phyloP scores from a whole-genome alignment of 768 basidiomycete genomes.

The Naganishia vishniacii region DNA sequence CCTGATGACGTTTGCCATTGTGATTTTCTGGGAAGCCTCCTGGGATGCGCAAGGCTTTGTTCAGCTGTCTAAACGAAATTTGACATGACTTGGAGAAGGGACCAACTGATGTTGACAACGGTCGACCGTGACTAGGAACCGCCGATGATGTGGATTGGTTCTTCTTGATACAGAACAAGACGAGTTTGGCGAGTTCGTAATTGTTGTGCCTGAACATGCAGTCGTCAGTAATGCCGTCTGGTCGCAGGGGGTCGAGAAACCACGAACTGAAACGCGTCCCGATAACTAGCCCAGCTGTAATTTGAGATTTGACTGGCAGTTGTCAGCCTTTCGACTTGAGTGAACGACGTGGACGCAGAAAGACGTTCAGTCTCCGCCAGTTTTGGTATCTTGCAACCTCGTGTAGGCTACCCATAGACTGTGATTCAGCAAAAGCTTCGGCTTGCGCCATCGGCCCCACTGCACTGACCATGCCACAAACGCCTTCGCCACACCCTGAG shows the following conservation, averaged over 20 bases:
- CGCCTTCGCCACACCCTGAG: conserved; percentile 20
- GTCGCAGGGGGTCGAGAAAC: too few relatives aligned
- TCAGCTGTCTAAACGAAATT: too few relatives aligned
- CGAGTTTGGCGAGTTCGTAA: conserved; percentile 15
- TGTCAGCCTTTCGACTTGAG: conserved; percentile 9
- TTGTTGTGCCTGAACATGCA: conserved; percentile 7
- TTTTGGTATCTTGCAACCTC: conserved; percentile 22
- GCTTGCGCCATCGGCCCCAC: background rate
- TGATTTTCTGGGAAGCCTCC: background rate
- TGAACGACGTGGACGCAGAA: conserved; percentile 14
- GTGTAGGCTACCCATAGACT: background rate
- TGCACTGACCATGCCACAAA: conserved; percentile 23
- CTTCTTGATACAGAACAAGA: conserved; percentile 13
- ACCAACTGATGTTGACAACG: too few relatives aligned
- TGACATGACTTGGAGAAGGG: too few relatives aligned
- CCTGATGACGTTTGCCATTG: conserved; percentile 8
- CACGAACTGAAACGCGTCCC: conserved; percentile 1
- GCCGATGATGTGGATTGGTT: background rate
- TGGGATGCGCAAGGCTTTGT: too few relatives aligned
- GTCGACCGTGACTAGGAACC: background rate
- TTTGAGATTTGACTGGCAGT: background rate
- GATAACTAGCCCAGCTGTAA: conserved; percentile 6
- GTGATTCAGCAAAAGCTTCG: background rate
- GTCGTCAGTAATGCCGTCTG: too few relatives aligned
- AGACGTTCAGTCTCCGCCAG: conserved; percentile 16